Conservation (phyloP, 116 monocot genomes). For the Phalaenopsis hybrid region DNA sequence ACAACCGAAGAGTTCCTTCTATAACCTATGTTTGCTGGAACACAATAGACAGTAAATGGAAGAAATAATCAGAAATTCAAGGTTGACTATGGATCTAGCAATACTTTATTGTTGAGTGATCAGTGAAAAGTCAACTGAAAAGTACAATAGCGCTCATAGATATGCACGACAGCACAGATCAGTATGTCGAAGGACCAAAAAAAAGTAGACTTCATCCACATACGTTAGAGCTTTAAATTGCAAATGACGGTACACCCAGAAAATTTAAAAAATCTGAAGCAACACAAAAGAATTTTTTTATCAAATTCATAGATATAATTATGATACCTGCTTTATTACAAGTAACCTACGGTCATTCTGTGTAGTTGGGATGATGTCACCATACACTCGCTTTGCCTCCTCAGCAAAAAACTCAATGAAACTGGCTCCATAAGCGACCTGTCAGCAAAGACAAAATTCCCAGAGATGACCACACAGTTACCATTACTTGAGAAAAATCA, state of each 20-base stretch:
- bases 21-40: neutral
- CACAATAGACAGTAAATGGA: neutral
- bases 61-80: neutral
- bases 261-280: neutral
- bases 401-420: conserved; percentile 94
- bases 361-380: conserved; percentile 86
- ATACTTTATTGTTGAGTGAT: too few species aligned
- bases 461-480: neutral
- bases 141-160: neutral
- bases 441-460: conserved; percentile 12
- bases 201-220: neutral
- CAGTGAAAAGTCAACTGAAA: too few species aligned
- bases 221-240: neutral
- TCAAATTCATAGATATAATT: neutral
- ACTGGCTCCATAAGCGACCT: conserved; percentile 84
- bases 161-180: neutral
- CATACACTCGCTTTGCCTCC: conserved; percentile 90
- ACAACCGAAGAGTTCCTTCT: neutral
- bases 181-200: neutral
- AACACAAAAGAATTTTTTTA: neutral
- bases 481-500: neutral
- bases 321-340: conserved; percentile 73
- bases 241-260: too few species aligned
- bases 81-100: neutral
- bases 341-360: conserved; percentile 70